phyloP scores from a whole-genome alignment of 768 basidiomycete species.

The Lactarius pseudohatsudake region DNA sequence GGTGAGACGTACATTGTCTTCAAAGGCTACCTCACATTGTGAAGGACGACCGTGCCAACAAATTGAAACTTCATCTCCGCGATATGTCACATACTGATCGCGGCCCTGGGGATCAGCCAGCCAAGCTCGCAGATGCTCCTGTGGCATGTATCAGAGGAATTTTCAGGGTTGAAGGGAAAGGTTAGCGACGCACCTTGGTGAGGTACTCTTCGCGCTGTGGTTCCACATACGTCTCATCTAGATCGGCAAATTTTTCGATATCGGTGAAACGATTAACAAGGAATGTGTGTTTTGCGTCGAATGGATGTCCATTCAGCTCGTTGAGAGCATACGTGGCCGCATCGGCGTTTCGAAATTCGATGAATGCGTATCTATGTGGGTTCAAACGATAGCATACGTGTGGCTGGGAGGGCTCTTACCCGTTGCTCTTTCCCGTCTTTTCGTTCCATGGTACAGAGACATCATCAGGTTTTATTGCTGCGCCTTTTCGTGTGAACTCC shows the following conservation, averaged over 20 bases:
- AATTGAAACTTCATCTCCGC: conserved; percentile 42
- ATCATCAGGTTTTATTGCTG: conserved; percentile 69
- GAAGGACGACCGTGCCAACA: conserved; percentile 93
- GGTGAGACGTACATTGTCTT: conserved; percentile 58
- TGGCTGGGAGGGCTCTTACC: conserved; percentile 50
- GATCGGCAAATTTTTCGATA: conserved; percentile 74
- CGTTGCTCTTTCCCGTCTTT: conserved; percentile 81
- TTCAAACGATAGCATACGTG: not conserved
- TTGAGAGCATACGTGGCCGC: conserved; percentile 68
- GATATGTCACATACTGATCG: conserved; percentile 92
- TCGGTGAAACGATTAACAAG: conserved; percentile 85
- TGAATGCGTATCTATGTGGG: conserved; percentile 67
- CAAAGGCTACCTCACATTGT: conserved; percentile 53
- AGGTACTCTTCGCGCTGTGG: conserved; percentile 71
- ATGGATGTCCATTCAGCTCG: conserved; percentile 73
- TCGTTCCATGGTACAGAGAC: conserved; percentile 91
- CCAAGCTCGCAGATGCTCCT: conserved; percentile 98
- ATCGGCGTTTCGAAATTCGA: conserved; percentile 71
- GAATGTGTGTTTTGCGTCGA: conserved; percentile 87
- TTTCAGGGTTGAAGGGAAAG: not conserved
- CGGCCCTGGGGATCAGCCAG: conserved; percentile 88
- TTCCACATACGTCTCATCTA: conserved; percentile 79
- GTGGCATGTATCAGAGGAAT: conserved; percentile 5
- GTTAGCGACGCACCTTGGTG: conserved; percentile 56
- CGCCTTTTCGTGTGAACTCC: conserved; percentile 81